A percentile compares a stretch with the other conserved stretches of the same genome.
phyloP scores from a whole-genome alignment of 805 yeast species.

The Candida multigemmis region DNA sequence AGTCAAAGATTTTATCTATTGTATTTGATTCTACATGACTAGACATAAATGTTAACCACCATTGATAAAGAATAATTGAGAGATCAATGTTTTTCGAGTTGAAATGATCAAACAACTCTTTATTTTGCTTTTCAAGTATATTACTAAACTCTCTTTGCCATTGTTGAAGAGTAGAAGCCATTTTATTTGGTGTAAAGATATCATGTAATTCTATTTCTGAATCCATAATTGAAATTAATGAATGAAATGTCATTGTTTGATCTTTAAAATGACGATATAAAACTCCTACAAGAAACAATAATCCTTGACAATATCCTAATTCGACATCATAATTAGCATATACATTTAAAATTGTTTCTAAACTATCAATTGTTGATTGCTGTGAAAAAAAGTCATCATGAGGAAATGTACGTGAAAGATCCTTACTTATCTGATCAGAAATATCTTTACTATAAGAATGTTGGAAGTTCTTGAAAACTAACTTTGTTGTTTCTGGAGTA shows the following conservation, averaged over 20 bases:
- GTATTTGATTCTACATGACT: slow-evolving; percentile 44
- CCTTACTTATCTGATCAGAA: slow-evolving; percentile 42
- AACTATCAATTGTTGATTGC: slow-evolving; percentile 31
- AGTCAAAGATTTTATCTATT: slow-evolving; percentile 42
- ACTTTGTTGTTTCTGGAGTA: slow-evolving; percentile 21
- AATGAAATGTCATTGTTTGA: slow-evolving; percentile 36
- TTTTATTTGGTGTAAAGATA: slow-evolving; percentile 40
- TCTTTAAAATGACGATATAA: slow-evolving; percentile 32
- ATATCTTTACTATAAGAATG: slow-evolving; percentile 31
- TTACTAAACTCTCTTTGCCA: slow-evolving; percentile 44
- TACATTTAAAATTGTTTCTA: slow-evolving; percentile 50
- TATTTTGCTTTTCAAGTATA: slow-evolving; percentile 31
- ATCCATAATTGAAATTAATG: slow-evolving; percentile 50
- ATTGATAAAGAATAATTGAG: slow-evolving; percentile 47
- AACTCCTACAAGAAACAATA: slow-evolving; percentile 55
- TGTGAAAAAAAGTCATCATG: slow-evolving; percentile 38
- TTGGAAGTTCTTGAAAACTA: slow-evolving; percentile 30
- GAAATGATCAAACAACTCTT: slow-evolving; percentile 32
- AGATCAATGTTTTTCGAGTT: no score
- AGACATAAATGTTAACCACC: slow-evolving; percentile 56
- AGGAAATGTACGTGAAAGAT: slow-evolving; percentile 54
- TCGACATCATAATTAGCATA: slow-evolving; percentile 56
- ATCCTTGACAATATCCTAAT: slow-evolving; percentile 63
- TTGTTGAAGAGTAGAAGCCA: slow-evolving; percentile 43
- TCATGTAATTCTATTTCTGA: slow-evolving; percentile 41